A percentile compares a stretch with the other conserved stretches of the same genome.
Evolutionary conservation across 225 moss, liverwort and hornwort genomes (phyloP).

Genomic region (Antitrichia curtipendula): DNA sequence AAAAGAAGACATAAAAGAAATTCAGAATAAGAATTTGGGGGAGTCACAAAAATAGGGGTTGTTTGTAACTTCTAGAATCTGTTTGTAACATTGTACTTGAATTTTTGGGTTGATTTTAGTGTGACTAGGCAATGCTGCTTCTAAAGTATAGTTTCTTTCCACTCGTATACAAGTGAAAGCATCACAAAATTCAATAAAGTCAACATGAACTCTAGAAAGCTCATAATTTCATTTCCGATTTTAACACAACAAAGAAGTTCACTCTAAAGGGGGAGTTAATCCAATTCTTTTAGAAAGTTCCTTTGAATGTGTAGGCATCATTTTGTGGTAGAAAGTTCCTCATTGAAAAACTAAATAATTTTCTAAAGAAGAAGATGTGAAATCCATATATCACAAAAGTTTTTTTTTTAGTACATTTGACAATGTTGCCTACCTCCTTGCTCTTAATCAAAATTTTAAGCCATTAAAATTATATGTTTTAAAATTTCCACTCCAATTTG

Average conservation of each 20-base stretch:
- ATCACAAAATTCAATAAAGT: not conserved
- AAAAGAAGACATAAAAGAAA: too few relatives aligned
- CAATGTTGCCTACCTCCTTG: not conserved
- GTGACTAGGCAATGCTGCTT: not conserved
- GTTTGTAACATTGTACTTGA: not conserved
- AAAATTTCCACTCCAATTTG: not conserved
- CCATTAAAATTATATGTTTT: not conserved
- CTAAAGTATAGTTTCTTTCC: not conserved
- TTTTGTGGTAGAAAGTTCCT: not conserved
- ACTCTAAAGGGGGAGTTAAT: fast-evolving
- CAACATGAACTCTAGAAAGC: not conserved
- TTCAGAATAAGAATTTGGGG: too few relatives aligned
- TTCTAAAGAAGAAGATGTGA: fast-evolving
- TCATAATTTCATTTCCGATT: fast-evolving
- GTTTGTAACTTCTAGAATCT: too few relatives aligned
- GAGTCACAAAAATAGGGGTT: too few relatives aligned
- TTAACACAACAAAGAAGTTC: not conserved
- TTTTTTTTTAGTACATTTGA: not conserved
- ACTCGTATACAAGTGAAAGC: not conserved
- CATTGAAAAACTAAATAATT: not conserved
- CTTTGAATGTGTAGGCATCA: not conserved
- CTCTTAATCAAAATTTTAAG: not conserved
- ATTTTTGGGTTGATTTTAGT: not conserved
- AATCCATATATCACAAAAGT: not conserved
- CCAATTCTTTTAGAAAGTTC: not conserved